Evolutionary conservation across 768 basidiomycete genomes (phyloP).

Genomic region (Leccinum imitatum): DNA sequence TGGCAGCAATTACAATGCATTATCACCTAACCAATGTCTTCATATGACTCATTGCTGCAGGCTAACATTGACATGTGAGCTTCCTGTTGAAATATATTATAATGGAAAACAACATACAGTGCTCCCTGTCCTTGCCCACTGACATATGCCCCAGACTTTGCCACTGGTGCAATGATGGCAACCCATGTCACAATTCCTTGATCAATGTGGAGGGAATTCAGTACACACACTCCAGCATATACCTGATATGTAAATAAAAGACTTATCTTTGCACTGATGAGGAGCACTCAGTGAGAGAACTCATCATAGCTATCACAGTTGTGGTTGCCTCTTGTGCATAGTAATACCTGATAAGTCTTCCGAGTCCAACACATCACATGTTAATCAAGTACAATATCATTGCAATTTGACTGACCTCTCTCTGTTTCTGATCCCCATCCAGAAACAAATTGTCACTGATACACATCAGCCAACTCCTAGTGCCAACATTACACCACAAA

Average conservation of each 20-base stretch:
- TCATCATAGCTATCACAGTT: slow-evolving; percentile 62
- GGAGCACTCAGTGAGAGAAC: slow-evolving; percentile 65
- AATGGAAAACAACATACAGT: slow-evolving; percentile 55
- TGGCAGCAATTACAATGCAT: too few relatives aligned
- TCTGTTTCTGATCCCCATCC: slow-evolving; percentile 36
- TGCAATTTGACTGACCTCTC: slow-evolving; percentile 40
- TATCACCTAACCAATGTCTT: slow-evolving; percentile 35
- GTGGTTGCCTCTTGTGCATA: slow-evolving; percentile 78
- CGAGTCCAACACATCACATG: background rate
- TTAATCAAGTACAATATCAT: slow-evolving; percentile 5
- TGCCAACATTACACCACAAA: slow-evolving; percentile 76
- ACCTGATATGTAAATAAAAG: slow-evolving; percentile 7
- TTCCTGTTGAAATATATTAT: slow-evolving; percentile 5
- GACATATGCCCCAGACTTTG: slow-evolving; percentile 67
- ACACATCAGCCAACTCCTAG: slow-evolving; percentile 72
- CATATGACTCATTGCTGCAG: slow-evolving; percentile 57
- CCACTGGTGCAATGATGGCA: slow-evolving; percentile 36
- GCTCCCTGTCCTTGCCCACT: slow-evolving; percentile 80
- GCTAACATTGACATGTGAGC: slow-evolving; percentile 35
- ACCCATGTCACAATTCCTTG: slow-evolving; percentile 53
- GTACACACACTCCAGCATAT: slow-evolving; percentile 13
- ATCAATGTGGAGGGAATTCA: slow-evolving; percentile 53
- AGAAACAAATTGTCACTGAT: slow-evolving; percentile 33
- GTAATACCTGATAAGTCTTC: slow-evolving; percentile 60
- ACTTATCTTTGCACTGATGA: slow-evolving; percentile 73